phyloP scores from a whole-genome alignment of 495 filamentous ascomycete species.

The Penicillium pancosmium region DNA sequence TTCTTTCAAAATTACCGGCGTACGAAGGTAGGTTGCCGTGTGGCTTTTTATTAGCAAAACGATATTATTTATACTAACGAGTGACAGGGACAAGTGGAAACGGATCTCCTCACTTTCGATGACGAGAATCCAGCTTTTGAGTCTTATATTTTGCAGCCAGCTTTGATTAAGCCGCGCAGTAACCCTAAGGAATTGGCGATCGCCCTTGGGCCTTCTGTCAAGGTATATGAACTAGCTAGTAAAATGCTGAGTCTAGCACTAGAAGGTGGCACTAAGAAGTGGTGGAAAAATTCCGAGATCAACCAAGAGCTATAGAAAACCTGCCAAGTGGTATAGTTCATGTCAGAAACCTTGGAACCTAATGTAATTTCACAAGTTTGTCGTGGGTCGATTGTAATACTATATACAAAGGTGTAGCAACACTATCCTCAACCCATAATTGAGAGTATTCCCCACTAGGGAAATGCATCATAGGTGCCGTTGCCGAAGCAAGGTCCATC shows the following conservation, averaged over 20 bases:
- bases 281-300: constrained; percentile 30
- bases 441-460: neutral
- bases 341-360: too few species aligned
- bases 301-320: neutral
- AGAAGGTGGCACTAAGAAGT: constrained; percentile 35
- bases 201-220: constrained; percentile 24
- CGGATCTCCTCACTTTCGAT: constrained; percentile 35
- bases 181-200: constrained; percentile 22
- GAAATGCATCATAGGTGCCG: constrained; percentile 5
- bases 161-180: constrained; percentile 29
- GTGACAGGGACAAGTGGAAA: constrained; percentile 45
- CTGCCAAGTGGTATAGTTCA: neutral
- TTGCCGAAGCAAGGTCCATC: constrained; percentile 32
- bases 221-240: constrained; percentile 41
- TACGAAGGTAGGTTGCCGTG: constrained; percentile 40
- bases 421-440: neutral
- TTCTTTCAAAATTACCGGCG: constrained; percentile 45
- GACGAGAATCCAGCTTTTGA: constrained; percentile 33
- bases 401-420: neutral
- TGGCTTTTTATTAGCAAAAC: neutral
- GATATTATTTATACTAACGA: constrained; percentile 2
- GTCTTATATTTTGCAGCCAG: constrained; percentile 39
- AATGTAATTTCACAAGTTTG: too few species aligned
- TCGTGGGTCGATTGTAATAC: too few species aligned
- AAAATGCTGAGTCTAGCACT: constrained; percentile 42